Percentiles rank a stretch among this genome's conserved stretches.
Evolutionary conservation across 208 protist genomes (phyloP).

Genomic region (Leishmania amazonensis): DNA sequence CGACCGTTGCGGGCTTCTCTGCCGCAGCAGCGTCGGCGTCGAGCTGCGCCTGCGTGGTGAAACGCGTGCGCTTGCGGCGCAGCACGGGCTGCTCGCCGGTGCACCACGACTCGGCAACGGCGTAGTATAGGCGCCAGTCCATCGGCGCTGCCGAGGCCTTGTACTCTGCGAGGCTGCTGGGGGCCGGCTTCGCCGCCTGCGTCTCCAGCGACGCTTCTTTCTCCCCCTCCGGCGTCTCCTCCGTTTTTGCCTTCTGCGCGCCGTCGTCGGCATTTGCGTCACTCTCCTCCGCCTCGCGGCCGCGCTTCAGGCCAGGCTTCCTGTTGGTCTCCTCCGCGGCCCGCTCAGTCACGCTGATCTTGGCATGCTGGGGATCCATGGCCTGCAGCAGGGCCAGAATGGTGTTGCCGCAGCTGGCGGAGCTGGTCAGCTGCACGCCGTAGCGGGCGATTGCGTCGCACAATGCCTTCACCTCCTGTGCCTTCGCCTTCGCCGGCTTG

Average conservation of each 20-base stretch:
- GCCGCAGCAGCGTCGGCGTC: conserved; percentile 24
- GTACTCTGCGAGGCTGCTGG: conserved; percentile 37
- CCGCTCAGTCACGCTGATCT: conserved; percentile 17
- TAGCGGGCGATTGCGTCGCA: conserved; percentile 60
- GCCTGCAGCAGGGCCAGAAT: conserved; percentile 52
- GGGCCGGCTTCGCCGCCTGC: conserved; percentile 12
- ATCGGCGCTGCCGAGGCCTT: conserved; percentile 27
- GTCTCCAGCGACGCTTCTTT: not conserved
- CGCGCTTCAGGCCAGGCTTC: conserved; percentile 41
- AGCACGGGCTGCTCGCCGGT: conserved; percentile 29
- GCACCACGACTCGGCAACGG: conserved; percentile 60
- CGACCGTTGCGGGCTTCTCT: conserved; percentile 22
- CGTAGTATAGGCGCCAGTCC: conserved; percentile 73
- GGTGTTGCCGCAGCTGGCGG: conserved; percentile 61
- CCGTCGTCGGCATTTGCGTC: conserved; percentile 13
- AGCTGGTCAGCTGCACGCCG: conserved; percentile 47
- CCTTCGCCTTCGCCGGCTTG: conserved; percentile 32
- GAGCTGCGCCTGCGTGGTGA: conserved; percentile 18
- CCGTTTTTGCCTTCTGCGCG: conserved; percentile 30
- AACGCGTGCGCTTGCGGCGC: conserved; percentile 15
- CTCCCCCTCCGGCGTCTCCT: conserved; percentile 19
- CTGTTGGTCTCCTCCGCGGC: conserved; percentile 11
- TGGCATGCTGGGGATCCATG: conserved; percentile 50
- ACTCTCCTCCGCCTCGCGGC: conserved; percentile 34
- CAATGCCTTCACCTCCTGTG: conserved; percentile 60